These are phyloP conservation scores for Termitomyces sp. DNA, from an alignment of 768 basidiomycete genomes.

Conservation along the genomic window DNA sequence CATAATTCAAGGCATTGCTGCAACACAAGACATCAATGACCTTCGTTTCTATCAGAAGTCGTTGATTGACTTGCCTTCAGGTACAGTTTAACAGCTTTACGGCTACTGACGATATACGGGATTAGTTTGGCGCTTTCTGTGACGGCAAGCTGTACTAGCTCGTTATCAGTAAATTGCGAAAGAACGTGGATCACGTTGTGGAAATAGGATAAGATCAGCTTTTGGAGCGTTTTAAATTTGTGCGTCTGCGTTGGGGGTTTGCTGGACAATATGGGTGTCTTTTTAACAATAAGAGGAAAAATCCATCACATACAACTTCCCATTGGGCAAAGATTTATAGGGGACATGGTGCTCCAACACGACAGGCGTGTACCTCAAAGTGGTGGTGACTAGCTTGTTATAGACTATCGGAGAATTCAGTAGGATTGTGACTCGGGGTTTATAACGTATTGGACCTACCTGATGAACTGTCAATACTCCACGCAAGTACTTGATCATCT, in stretches of 20 bases:
- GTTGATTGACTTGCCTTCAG: conserved; percentile 57
- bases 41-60: not conserved
- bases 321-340: conserved; percentile 76
- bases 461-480: conserved; percentile 79
- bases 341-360: conserved; percentile 86
- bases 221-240: conserved; percentile 83
- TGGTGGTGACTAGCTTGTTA: conserved; percentile 84
- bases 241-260: conserved; percentile 80
- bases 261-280: conserved; percentile 36
- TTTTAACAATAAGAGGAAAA: conserved; percentile 1
- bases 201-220: conserved; percentile 86
- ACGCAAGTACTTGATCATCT: conserved; percentile 74
- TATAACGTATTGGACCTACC: conserved; percentile 39
- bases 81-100: conserved; percentile 83
- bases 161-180: conserved; percentile 67
- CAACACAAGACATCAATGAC: conserved; percentile 1
- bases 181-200: conserved; percentile 81
- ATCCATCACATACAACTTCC: conserved; percentile 69
- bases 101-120: conserved; percentile 81
- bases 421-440: conserved; percentile 4
- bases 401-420: conserved; percentile 58
- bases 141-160: conserved; percentile 66
- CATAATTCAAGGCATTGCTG: conserved; percentile 84
- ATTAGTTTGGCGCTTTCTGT: conserved; percentile 85
- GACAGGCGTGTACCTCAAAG: conserved; percentile 88